These are phyloP conservation scores for Ophiostoma tasmaniense DNA, from an alignment of 2,329 filamentous ascomycete genomes.

Conservation along the genomic window DNA sequence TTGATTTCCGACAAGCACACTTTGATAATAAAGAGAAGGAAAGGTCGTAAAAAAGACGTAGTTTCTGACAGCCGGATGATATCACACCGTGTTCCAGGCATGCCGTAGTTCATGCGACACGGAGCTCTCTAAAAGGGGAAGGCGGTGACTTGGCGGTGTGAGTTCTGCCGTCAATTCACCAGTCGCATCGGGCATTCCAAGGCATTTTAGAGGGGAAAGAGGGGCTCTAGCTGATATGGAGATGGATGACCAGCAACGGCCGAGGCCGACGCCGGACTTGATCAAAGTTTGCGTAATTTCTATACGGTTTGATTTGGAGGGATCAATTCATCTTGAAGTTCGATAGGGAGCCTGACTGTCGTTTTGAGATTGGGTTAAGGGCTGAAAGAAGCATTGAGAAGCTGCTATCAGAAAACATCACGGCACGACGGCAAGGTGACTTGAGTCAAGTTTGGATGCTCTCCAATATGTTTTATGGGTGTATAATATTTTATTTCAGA, in stretches of 20 bases:
- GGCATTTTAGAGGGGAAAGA: neutral
- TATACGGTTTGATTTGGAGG: too few species aligned
- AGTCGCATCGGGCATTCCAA: neutral
- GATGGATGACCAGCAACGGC: too few species aligned
- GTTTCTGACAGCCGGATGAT: neutral
- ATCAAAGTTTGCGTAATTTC: neutral
- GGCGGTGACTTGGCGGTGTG: slow-evolving; percentile 13
- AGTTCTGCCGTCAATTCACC: slow-evolving; percentile 5
- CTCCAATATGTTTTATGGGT: neutral
- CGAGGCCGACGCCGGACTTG: neutral
- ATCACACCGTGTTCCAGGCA: slow-evolving; percentile 5
- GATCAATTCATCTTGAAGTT: too few species aligned
- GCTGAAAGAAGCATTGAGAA: neutral
- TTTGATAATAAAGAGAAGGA: neutral
- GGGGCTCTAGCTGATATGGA: neutral
- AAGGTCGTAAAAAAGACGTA: too few species aligned
- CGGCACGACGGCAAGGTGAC: neutral
- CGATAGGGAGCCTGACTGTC: too few species aligned
- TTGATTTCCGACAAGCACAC: too few species aligned
- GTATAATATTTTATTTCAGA: neutral
- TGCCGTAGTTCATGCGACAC: slow-evolving; percentile 8
- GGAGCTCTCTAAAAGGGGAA: slow-evolving; percentile 3
- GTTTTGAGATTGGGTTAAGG: neutral
- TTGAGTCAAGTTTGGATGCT: neutral
- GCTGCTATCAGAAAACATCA: neutral